phyloP scores from a whole-genome alignment of 768 basidiomycete genomes.

The Podaxis sp. region DNA sequence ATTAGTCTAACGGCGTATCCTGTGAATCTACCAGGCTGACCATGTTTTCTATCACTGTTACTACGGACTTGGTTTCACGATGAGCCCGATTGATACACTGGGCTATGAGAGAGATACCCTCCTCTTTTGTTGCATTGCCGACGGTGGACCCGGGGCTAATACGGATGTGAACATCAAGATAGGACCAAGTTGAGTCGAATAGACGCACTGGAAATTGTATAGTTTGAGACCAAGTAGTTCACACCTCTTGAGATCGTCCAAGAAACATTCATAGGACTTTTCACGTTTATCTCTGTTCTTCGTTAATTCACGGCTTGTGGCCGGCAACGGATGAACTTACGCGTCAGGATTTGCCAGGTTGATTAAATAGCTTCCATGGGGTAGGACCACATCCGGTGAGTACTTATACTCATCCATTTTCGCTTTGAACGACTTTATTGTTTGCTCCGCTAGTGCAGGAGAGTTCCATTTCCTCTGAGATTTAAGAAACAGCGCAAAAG shows the following conservation, averaged over 20 bases:
- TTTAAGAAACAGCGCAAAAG: slow-evolving; percentile 82
- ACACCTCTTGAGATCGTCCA: slow-evolving; percentile 78
- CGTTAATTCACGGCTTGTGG: neutral
- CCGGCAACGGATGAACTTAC: slow-evolving; percentile 33
- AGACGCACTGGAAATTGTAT: slow-evolving; percentile 83
- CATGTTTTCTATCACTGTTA: slow-evolving; percentile 83
- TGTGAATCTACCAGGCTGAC: slow-evolving; percentile 25
- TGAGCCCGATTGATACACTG: slow-evolving; percentile 75
- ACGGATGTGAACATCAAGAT: neutral
- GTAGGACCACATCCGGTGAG: slow-evolving; percentile 56
- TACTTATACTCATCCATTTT: slow-evolving; percentile 62
- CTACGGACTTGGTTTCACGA: slow-evolving; percentile 47
- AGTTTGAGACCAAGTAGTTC: slow-evolving; percentile 67
- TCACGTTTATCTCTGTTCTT: slow-evolving; percentile 53
- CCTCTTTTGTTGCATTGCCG: slow-evolving; percentile 54
- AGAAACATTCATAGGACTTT: slow-evolving; percentile 74
- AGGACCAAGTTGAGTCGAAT: neutral
- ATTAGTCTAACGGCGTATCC: neutral
- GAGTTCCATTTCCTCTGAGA: slow-evolving; percentile 80
- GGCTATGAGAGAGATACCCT: slow-evolving; percentile 62
- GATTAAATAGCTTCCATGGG: slow-evolving; percentile 83
- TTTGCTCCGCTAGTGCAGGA: slow-evolving; percentile 48
- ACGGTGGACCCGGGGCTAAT: slow-evolving; percentile 78
- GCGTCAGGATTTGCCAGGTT: slow-evolving; percentile 78
- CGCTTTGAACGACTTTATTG: slow-evolving; percentile 53